phyloP scores from a whole-genome alignment of 1,139 yeast species.

The Kodamaea sp. region DNA sequence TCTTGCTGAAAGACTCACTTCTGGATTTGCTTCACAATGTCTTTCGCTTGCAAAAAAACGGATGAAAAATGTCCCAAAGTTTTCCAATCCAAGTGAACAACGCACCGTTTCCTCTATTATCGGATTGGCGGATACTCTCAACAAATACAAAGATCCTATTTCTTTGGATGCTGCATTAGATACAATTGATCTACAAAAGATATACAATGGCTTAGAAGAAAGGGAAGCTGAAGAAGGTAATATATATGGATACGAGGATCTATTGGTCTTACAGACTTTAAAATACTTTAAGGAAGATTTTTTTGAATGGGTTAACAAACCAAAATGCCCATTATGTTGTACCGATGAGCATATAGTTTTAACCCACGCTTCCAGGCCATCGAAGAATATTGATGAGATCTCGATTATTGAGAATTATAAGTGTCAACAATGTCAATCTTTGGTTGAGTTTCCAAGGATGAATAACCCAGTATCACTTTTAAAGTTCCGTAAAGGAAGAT shows the following conservation, averaged over 20 bases:
- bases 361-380: constrained; percentile 14
- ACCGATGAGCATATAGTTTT: constrained; percentile 24
- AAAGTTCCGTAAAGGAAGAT: constrained; percentile 66
- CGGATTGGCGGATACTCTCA: constrained; percentile 4
- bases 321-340: constrained; percentile 55
- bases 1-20: constrained; percentile 11
- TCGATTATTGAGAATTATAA: constrained; percentile 54
- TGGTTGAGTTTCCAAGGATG: constrained; percentile 69
- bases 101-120: constrained; percentile 7
- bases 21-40: constrained; percentile 9
- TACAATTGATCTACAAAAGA: constrained; percentile 34
- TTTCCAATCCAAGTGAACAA: constrained; percentile 3
- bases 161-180: constrained; percentile 21
- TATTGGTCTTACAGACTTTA: constrained; percentile 62
- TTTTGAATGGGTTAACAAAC: constrained; percentile 79
- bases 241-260: constrained; percentile 55
- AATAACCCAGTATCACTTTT: constrained; percentile 63
- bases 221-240: constrained; percentile 22
- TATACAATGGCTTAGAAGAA: constrained; percentile 36
- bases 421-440: constrained; percentile 49
- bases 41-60: constrained; percentile 1
- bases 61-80: background rate
- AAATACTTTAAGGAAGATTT: constrained; percentile 76
- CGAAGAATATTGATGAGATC: constrained; percentile 30
- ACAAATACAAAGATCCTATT: constrained; percentile 9